Evolutionary conservation across 192 early-diverging fungal species (phyloP).

Genomic region (Umbelopsis sp.): DNA sequence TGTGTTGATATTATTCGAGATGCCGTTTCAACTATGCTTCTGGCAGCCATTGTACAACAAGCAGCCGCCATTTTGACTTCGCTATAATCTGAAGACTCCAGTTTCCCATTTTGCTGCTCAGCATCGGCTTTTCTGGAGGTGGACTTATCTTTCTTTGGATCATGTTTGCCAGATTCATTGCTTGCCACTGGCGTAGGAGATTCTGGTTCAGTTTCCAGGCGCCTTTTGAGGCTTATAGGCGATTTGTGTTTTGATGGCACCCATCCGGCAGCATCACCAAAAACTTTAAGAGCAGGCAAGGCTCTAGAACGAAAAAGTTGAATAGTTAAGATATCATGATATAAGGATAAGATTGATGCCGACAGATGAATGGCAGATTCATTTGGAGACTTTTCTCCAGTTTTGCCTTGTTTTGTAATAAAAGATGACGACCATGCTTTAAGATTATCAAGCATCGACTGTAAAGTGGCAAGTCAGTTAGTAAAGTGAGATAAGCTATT

Average conservation of each 20-base stretch:
- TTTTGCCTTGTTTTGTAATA: not conserved
- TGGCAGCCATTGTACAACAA: conserved; percentile 4
- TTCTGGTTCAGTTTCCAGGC: conserved; percentile 8
- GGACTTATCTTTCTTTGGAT: not conserved
- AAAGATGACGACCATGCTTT: conserved; percentile 6
- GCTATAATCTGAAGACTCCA: not conserved
- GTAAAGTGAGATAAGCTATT: too few relatives aligned
- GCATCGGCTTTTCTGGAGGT: not conserved
- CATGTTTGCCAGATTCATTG: not conserved
- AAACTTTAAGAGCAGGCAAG: conserved; percentile 6
- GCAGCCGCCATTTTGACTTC: conserved; percentile 4
- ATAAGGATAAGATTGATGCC: conserved; percentile 6
- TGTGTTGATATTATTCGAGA: not conserved
- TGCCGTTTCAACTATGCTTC: conserved; percentile 12
- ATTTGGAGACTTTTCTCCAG: not conserved
- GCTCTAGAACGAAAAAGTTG: conserved; percentile 8
- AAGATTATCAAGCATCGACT: not conserved
- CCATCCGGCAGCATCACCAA: conserved; percentile 11
- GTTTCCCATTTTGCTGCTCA: not conserved
- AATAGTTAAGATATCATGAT: conserved; percentile 18
- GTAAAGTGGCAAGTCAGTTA: too few relatives aligned
- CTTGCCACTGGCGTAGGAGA: not conserved
- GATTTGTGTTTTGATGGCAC: conserved; percentile 10
- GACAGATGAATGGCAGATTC: conserved; percentile 1
- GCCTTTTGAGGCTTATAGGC: not conserved